Evolutionary conservation across 306 rosid species (phyloP).

Genomic region (Nissolia schottii): DNA sequence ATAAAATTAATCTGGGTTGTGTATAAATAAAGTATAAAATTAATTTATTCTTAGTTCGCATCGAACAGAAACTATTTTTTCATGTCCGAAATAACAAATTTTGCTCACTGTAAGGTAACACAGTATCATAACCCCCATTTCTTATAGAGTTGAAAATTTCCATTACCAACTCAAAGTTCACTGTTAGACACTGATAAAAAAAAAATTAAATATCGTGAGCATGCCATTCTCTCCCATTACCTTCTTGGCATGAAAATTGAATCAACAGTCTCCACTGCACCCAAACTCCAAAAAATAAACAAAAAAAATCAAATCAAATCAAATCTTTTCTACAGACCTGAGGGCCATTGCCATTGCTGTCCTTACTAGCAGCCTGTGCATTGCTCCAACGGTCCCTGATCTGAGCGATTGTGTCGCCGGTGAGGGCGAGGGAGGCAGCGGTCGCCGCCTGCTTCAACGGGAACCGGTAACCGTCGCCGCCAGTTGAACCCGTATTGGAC

Average conservation of each 20-base stretch:
- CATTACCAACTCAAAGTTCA: not conserved
- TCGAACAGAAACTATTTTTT: no score
- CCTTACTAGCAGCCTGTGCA: conserved; percentile 15
- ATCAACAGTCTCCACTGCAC: not conserved
- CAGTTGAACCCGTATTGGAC: conserved; percentile 44
- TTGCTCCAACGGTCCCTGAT: conserved; percentile 37
- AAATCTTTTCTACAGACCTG: conserved; percentile 34
- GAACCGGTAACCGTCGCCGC: conserved; percentile 47
- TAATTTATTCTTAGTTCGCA: no score
- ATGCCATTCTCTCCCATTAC: not conserved
- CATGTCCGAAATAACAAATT: no score
- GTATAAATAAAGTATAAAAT: no score
- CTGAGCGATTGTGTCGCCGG: conserved; percentile 53
- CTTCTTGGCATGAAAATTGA: not conserved
- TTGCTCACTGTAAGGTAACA: no score
- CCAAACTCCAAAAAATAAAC: not conserved
- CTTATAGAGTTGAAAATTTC: not conserved
- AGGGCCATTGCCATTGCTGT: conserved; percentile 12
- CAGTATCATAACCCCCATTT: not conserved
- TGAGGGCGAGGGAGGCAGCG: conserved; percentile 56
- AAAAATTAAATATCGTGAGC: no score
- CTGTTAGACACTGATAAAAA: not conserved
- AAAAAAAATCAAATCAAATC: not conserved
- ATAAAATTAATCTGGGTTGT: no score
- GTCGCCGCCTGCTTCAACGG: conserved; percentile 76